Percentiles rank a stretch among this genome's conserved stretches.
Evolutionary conservation across 108 stramenopile species (phyloP).

Genomic region (Halocafeteria seosinensis): DNA sequence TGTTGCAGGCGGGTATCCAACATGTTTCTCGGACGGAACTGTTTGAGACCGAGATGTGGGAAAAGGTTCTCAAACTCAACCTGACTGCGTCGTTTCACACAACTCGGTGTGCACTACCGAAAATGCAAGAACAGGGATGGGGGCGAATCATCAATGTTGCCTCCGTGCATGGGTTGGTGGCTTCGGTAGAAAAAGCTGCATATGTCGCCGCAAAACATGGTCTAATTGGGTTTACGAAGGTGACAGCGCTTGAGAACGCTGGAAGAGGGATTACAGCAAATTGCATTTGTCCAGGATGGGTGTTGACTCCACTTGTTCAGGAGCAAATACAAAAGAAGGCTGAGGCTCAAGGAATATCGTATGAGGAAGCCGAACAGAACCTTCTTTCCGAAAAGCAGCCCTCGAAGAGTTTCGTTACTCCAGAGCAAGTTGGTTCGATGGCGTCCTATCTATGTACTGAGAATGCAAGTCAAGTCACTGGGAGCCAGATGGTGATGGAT

Average conservation of each 20-base stretch:
- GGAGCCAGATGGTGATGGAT: neutral
- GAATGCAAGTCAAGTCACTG: neutral
- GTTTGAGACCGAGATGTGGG: slow-evolving; percentile 13
- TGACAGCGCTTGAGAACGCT: slow-evolving; percentile 31
- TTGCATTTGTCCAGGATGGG: slow-evolving; percentile 38
- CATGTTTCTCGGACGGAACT: slow-evolving; percentile 12
- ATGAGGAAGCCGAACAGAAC: slow-evolving; percentile 1
- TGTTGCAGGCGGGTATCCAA: slow-evolving; percentile 15
- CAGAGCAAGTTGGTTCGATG: neutral
- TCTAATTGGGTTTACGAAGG: slow-evolving; percentile 29
- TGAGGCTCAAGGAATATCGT: neutral
- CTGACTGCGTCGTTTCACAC: slow-evolving; percentile 9
- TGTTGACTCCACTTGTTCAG: slow-evolving; percentile 12
- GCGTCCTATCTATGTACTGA: neutral
- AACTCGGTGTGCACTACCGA: slow-evolving; percentile 4
- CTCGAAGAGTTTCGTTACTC: neutral
- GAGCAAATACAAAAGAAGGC: neutral
- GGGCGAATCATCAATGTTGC: slow-evolving; percentile 20
- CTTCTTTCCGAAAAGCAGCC: slow-evolving; percentile 9
- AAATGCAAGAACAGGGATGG: slow-evolving; percentile 8
- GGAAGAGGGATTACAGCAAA: slow-evolving; percentile 28
- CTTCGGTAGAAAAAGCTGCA: slow-evolving; percentile 14
- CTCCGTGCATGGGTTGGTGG: slow-evolving; percentile 16
- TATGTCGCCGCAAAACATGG: slow-evolving; percentile 41
- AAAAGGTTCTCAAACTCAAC: slow-evolving; percentile 11